Conservation (phyloP, 2,329 filamentous ascomycete species). For the Helminthosporium solani region DNA sequence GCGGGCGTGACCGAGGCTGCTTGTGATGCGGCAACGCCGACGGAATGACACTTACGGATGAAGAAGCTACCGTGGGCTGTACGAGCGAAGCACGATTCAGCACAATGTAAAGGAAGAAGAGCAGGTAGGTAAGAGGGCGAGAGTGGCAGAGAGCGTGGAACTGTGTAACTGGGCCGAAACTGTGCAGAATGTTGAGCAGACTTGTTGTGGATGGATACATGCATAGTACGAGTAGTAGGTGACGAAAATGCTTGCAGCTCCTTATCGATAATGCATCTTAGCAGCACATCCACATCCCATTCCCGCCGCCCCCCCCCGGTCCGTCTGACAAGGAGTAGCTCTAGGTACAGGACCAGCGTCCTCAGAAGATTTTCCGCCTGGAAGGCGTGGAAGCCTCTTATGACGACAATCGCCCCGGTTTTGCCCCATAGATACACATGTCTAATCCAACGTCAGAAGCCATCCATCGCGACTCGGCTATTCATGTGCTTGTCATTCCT, state of each 20-base stretch:
- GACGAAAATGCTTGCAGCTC: no score
- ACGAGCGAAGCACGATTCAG: no score
- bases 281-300: no score
- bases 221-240: no score
- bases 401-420: not conserved
- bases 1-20: constrained; percentile 34
- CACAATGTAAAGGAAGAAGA: no score
- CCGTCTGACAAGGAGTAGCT: no score
- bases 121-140: no score
- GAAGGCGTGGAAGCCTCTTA: not conserved
- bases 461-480: not conserved
- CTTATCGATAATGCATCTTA: no score
- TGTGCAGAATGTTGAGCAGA: not conserved
- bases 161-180: not conserved
- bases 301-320: no score
- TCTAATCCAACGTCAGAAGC: not conserved
- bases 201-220: not conserved
- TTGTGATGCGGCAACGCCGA: constrained; percentile 37
- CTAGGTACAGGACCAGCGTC: not conserved
- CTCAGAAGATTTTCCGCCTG: not conserved
- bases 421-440: not conserved
- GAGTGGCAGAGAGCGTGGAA: no score
- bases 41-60: constrained; percentile 4
- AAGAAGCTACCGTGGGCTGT: no score
- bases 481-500: not conserved